Base-by-base conservation (phyloP, 352 stramenopile species). In the Globisporangium megalacanthum region DNA sequence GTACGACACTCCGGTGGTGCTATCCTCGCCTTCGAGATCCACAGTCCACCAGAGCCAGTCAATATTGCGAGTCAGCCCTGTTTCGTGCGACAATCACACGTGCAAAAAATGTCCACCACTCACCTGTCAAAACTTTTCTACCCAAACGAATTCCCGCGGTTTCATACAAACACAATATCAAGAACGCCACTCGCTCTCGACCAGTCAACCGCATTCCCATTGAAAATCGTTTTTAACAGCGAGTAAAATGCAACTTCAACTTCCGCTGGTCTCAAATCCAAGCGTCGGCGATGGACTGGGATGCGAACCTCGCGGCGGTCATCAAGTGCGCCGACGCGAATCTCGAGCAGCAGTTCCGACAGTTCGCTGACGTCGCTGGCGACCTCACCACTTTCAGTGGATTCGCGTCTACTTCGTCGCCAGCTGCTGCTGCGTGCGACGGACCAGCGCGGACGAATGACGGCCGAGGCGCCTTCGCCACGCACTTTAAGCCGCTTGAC, bases 301-400 rank as follows among this genome's bases (percentile, higher is more conserved):
- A 67, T 14, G 66, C 73, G 42, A 91, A 89, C 68, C 75, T 94
- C 57, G 79, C 80, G 1, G 70, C 82, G 36, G 77, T 90, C 59
- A 91, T 94, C 73, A 86, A 87, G 61, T 86, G 83, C 73, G 89
- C 80, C 50, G 82, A 94, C 60, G 82, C 72, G 47, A 88, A 77
- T 20, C 70, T 94, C 19, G 66, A 77, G 54, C 79, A 89, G 66
- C 82, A 91, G 57, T 91, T 94, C 68, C 73, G 69, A 13, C 67
- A 86, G 53, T 79, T 88, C 45, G 70, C 75, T 14, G 73, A 86
- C 53, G 52, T 81, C 44, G 65, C 72, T 9, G 63, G 47, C 0
- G 68, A 68, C 36, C 48, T 69, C 14, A 52, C 52, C 2, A 55
- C 46, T 10, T 62, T 33, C 42, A 44, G 35, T 5, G 35, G 48